Evolutionary conservation across 257 asterid species (phyloP).

Genomic region (Scutellaria galericulata): DNA sequence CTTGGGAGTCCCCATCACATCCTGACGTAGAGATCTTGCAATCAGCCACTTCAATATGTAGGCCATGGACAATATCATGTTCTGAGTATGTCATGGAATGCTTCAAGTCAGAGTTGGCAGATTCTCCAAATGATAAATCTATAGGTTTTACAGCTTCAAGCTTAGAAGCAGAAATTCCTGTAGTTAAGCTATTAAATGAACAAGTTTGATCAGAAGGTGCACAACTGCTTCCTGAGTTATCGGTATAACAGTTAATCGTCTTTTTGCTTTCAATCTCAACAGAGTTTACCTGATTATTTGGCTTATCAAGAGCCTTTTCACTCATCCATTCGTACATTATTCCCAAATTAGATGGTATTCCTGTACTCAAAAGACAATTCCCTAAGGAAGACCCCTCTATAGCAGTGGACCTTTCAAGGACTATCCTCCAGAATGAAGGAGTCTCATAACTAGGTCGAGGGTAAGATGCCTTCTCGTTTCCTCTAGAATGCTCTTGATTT

Average conservation of each 20-base stretch:
- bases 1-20: slow-evolving; percentile 36
- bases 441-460: slow-evolving; percentile 41
- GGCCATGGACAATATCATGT: slow-evolving; percentile 28
- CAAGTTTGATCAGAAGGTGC: slow-evolving; percentile 33
- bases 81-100: slow-evolving; percentile 38
- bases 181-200: slow-evolving; percentile 28
- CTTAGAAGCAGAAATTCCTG: slow-evolving; percentile 36
- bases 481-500: slow-evolving; percentile 44
- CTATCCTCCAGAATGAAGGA: slow-evolving; percentile 46
- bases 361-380: slow-evolving; percentile 33
- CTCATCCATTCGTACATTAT: slow-evolving; percentile 61
- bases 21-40: slow-evolving; percentile 34
- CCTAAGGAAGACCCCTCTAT: slow-evolving; percentile 33
- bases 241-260: slow-evolving; percentile 27
- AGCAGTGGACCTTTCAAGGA: slow-evolving; percentile 39
- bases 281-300: slow-evolving; percentile 36
- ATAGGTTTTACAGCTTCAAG: slow-evolving; percentile 34
- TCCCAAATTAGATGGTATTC: slow-evolving; percentile 41
- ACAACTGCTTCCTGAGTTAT: slow-evolving; percentile 32
- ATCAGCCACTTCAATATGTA: slow-evolving; percentile 36
- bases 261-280: slow-evolving; percentile 37
- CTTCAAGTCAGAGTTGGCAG: slow-evolving; percentile 34
- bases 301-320: slow-evolving; percentile 41
- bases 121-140: slow-evolving; percentile 35
- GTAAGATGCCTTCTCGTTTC: slow-evolving; percentile 37